These are phyloP conservation scores for Plantago major DNA, from an alignment of 257 asterid species.

Conservation along the genomic window DNA sequence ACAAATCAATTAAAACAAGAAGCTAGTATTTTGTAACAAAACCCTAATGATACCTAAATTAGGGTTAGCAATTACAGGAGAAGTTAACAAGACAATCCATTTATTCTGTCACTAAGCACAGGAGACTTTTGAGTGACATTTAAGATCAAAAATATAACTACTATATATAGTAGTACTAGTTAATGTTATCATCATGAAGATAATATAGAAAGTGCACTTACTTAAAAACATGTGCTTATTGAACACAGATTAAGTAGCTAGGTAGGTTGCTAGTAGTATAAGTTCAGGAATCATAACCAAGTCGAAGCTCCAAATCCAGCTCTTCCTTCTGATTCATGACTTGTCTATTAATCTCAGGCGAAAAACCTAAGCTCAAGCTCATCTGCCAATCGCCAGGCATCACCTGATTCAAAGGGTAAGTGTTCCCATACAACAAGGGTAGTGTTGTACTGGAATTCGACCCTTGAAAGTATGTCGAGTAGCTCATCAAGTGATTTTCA, in stretches of 20 bases:
- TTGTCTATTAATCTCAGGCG: slow-evolving; percentile 21
- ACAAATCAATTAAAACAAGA: too few species aligned
- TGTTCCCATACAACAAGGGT: slow-evolving; percentile 9
- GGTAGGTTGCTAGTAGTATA: slow-evolving; percentile 2
- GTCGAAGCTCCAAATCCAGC: slow-evolving; percentile 84
- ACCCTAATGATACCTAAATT: slow-evolving; percentile 23
- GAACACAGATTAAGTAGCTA: background rate
- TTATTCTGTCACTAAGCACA: too few species aligned
- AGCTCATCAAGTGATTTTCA: slow-evolving; percentile 11
- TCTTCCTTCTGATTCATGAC: slow-evolving; percentile 38
- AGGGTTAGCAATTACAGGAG: slow-evolving; percentile 19
- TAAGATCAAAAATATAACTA: too few species aligned
- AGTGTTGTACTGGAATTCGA: slow-evolving; percentile 16
- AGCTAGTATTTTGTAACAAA: background rate
- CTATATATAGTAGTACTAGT: background rate
- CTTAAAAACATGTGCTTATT: background rate
- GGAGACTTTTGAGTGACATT: background rate
- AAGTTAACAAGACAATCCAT: background rate
- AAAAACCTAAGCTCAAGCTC: slow-evolving; percentile 37
- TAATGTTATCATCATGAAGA: background rate
- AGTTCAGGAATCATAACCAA: slow-evolving; percentile 36
- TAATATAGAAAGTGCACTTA: background rate
- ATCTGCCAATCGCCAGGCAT: slow-evolving; percentile 34
- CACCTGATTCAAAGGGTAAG: slow-evolving; percentile 1
- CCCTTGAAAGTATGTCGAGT: slow-evolving; percentile 24